Percentiles rank a stretch among this genome's conserved stretches.
Conservation (phyloP, 2,329 filamentous ascomycete species). For the Mycocentrospora acerina region DNA sequence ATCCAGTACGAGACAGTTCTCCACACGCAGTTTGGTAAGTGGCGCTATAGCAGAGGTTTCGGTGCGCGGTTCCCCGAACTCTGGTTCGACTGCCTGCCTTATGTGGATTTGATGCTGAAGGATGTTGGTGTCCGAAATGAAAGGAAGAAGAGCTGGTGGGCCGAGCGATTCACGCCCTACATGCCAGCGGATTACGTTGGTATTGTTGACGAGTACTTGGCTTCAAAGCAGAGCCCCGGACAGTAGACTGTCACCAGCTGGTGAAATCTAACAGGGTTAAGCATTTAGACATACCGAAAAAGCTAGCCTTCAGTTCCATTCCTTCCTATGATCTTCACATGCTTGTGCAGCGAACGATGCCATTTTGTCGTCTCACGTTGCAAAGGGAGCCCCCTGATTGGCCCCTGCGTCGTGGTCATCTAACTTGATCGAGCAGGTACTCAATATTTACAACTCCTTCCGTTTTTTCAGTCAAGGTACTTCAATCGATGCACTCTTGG, state of each 20-base stretch:
- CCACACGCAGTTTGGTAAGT: slow-evolving; percentile 33
- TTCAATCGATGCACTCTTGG: slow-evolving; percentile 1
- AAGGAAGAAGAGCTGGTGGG: slow-evolving; percentile 25
- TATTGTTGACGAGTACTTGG: slow-evolving; percentile 25
- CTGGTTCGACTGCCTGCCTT: slow-evolving; percentile 33
- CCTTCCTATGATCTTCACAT: no score
- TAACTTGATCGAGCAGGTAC: slow-evolving; percentile 16
- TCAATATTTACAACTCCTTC: slow-evolving; percentile 1
- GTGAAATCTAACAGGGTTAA: no score
- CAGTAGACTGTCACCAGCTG: no score
- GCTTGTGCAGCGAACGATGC: slow-evolving; percentile 3
- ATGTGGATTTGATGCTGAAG: slow-evolving; percentile 30
- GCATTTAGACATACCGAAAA: no score
- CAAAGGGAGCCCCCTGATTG: slow-evolving; percentile 11
- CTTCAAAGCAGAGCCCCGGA: slow-evolving; percentile 6
- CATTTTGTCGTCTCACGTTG: slow-evolving; percentile 22
- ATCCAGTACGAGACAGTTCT: slow-evolving; percentile 30
- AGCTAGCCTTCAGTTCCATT: no score
- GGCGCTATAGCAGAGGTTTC: slow-evolving; percentile 32
- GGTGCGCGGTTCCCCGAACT: slow-evolving; percentile 32
- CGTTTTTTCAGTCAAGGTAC: background rate
- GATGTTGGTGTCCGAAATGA: slow-evolving; percentile 25
- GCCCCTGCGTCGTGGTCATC: slow-evolving; percentile 1
- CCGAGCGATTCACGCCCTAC: slow-evolving; percentile 26
- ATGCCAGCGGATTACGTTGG: slow-evolving; percentile 27